Base-by-base conservation (phyloP, 2,329 filamentous ascomycete genomes). In the Pyrenophora graminea region DNA sequence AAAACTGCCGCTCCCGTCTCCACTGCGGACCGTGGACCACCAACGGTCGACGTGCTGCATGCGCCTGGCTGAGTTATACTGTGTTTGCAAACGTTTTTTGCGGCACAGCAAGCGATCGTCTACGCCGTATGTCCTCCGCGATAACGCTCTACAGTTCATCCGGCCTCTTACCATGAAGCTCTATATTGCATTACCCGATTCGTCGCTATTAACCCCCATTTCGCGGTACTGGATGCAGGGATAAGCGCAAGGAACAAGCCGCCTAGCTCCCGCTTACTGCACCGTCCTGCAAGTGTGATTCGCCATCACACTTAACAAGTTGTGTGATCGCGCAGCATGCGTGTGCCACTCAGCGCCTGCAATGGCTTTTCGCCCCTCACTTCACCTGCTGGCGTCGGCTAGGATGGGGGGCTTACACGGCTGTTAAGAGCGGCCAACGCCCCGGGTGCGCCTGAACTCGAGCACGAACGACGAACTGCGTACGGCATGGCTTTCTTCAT, bases 401-500 rank as follows among this genome's bases (percentile, higher is more conserved):
- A 56, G 48, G 37, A 48, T 49, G 55, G 48, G 48, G 53, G 50
- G 51, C 59, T 58, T 56, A 55, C 49, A 48, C 39, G 50, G 33
- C 52, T 45, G 56, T 65, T 64, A 66, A 66, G 57, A 66, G 45
- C 53, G 44, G 57, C 48, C 47, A 45, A 43, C 48, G 55, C 63
- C 63, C 63, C 62, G 39, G 55, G 50, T 45, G 45, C 53, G 41
- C 42, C 44, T 41, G 45, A 33, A 33, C 33, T 41, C 18, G 36
- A 48, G 21, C 40, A 38, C 39, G 34, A 50, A 45, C 55, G 47
- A 54, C 52, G 45, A 30, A 53, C 48, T 46, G 18, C 50, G 51
- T 55, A 52, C 56, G 48, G 38, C 36, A 69, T 69, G 67, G 59
- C 42, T 23, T 61, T 85, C 81, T 56, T 84, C 74, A 41, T 85